phyloP scores from a whole-genome alignment of 257 asterid species.

The Thymus mandschuricus region DNA sequence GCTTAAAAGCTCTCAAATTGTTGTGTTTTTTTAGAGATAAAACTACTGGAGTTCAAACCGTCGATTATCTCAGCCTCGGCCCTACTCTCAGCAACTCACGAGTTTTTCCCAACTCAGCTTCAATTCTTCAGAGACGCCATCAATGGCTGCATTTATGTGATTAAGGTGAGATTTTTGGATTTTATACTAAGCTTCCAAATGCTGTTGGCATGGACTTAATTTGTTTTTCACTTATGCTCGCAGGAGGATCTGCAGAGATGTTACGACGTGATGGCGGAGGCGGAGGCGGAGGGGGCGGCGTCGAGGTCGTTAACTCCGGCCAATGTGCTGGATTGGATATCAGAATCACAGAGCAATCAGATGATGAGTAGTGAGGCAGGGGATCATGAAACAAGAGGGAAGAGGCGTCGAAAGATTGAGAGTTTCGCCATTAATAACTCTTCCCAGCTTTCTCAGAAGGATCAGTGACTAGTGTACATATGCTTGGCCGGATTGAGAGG shows the following conservation, averaged over 20 bases:
- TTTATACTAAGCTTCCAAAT: too few relatives aligned
- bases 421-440: constrained; percentile 15
- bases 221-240: background rate
- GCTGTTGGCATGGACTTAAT: too few relatives aligned
- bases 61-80: constrained; percentile 70
- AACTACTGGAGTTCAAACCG: constrained; percentile 62
- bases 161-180: constrained; percentile 36
- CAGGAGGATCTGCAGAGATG: constrained; percentile 56
- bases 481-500: constrained; percentile 33
- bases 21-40: constrained; percentile 39
- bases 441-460: constrained; percentile 26
- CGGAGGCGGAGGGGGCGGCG: constrained; percentile 40
- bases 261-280: constrained; percentile 43
- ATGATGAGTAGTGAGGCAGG: background rate
- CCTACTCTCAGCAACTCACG: constrained; percentile 52
- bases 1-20: too few relatives aligned
- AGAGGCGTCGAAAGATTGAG: constrained; percentile 19
- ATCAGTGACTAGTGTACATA: constrained; percentile 27
- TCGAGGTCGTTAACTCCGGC: constrained; percentile 52
- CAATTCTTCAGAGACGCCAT: constrained; percentile 43
- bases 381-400: constrained; percentile 5
- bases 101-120: constrained; percentile 59
- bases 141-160: constrained; percentile 48
- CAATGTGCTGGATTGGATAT: constrained; percentile 49
- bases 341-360: constrained; percentile 27